Evolutionary conservation across 192 early-diverging fungal genomes (phyloP), one percentile per base, ranked within the genome.

Genomic region (Entophlyctis luteolus): DNA sequence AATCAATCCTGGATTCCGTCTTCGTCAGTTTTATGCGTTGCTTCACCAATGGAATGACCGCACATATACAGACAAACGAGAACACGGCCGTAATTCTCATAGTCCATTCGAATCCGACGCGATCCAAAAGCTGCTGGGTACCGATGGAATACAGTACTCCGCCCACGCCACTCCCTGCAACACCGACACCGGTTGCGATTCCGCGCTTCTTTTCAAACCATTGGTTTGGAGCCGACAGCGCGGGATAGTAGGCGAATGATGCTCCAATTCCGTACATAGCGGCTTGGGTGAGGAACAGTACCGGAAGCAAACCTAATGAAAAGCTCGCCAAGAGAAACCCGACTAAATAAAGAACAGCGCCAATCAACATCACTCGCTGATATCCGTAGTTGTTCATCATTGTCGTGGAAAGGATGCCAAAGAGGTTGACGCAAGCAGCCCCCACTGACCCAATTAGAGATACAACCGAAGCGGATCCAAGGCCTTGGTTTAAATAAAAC

Each of bases 151-250:
- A 78, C 38, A 75, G 77, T 35, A 92, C 65, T 0, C 90, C 89
- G 52, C 91, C 91, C 12, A 90, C 37, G 38, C 90, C 89, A 29
- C 85, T 79, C 0, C 90, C 91, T n/a, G 88, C 65, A 45, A 90
- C 79, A 20, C 88, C 84, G 27, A 90, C 50, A 16, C 90, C 91
- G 16, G 85, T 76, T 1, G 91, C 91, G 35, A 91, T 46, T 0
- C 86, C 87, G 4, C 87, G 79, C 35, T 78, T 67, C 62, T 79
- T 80, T 38, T 72, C 63, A 62, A 90, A 91, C 84, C 86, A 93
- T 67, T 91, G 86, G 3, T 81, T 62, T 2, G 86, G 78, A 2
- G 89, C 77, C 16, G 80, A 78, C 37, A 89, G 76, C 25, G 77
- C 79, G 0, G 88, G 88, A 14, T 86, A 81, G 45, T 82, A 85